These are phyloP conservation scores for Spathaspora gorwiae DNA, from an alignment of 805 yeast genomes.

Conservation along the genomic window DNA sequence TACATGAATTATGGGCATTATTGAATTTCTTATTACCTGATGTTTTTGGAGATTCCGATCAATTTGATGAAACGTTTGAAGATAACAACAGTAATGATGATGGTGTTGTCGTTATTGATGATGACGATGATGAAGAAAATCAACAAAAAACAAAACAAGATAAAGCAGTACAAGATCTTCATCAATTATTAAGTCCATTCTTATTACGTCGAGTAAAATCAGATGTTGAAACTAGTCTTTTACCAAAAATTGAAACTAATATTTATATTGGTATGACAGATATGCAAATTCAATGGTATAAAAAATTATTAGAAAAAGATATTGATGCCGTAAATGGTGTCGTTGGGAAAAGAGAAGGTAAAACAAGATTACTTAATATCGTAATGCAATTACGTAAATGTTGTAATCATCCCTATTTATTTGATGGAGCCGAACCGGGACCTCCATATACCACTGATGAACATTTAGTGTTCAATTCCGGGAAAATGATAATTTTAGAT, in stretches of 20 bases:
- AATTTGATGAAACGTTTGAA: conserved; percentile 92
- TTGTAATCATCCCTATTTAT: conserved; percentile 94
- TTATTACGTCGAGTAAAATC: conserved; percentile 83
- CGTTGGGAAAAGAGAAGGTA: conserved; percentile 89
- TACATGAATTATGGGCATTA: conserved; percentile 95
- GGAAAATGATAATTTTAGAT: conserved; percentile 86
- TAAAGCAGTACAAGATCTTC: conserved; percentile 79
- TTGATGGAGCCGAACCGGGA: conserved; percentile 99
- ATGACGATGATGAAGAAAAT: conserved; percentile 19
- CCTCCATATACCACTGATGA: conserved; percentile 97
- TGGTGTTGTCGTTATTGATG: conserved; percentile 19
- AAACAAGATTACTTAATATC: conserved; percentile 83
- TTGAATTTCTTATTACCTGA: conserved; percentile 88
- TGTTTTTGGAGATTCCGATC: conserved; percentile 86
- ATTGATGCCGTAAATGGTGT: conserved; percentile 96
- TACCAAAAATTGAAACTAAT: conserved; percentile 88
- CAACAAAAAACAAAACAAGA: conserved; percentile 54
- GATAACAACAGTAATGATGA: conserved; percentile 14
- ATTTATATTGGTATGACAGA: conserved; percentile 92
- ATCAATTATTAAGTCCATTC: conserved; percentile 84
- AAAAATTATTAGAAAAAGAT: conserved; percentile 81
- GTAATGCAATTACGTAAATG: conserved; percentile 97
- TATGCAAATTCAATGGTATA: conserved; percentile 93
- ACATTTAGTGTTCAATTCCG: conserved; percentile 84
- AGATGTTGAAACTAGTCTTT: conserved; percentile 85